phyloP scores from a whole-genome alignment of 805 yeast genomes.

The Wickerhamomyces pijperi region DNA sequence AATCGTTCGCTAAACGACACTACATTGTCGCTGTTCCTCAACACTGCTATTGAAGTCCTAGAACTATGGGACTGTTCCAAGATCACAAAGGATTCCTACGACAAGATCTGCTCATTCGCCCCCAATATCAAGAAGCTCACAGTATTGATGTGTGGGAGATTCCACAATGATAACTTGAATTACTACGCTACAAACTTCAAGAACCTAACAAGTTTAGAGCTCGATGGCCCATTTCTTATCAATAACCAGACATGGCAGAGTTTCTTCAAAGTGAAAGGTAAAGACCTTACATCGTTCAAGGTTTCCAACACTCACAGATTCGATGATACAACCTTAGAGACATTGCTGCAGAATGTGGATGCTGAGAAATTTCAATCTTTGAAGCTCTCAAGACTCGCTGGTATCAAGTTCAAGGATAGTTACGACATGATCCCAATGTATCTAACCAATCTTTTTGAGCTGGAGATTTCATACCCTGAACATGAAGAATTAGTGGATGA shows the following conservation, averaged over 20 bases:
- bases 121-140: slow-evolving; percentile 60
- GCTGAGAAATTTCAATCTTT: slow-evolving; percentile 37
- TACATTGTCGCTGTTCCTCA: slow-evolving; percentile 66
- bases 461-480: slow-evolving; percentile 63
- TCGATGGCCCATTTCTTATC: slow-evolving; percentile 87
- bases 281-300: slow-evolving; percentile 45
- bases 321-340: slow-evolving; percentile 49
- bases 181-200: slow-evolving; percentile 52
- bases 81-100: slow-evolving; percentile 51
- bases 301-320: slow-evolving; percentile 79
- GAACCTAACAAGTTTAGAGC: slow-evolving; percentile 39
- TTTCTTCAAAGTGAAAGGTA: slow-evolving; percentile 52
- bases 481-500: slow-evolving; percentile 58
- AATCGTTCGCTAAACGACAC: slow-evolving; percentile 69
- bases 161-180: slow-evolving; percentile 63
- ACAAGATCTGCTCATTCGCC: slow-evolving; percentile 65
- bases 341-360: slow-evolving; percentile 54
- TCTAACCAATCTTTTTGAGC: slow-evolving; percentile 37
- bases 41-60: slow-evolving; percentile 41
- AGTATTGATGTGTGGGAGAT: slow-evolving; percentile 86
- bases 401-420: slow-evolving; percentile 43
- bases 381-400: slow-evolving; percentile 61
- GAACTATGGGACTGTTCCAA: slow-evolving; percentile 92
- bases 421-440: slow-evolving; percentile 59
- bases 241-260: slow-evolving; percentile 67